These are phyloP conservation scores for Halenospora varia DNA, from an alignment of 495 filamentous ascomycete genomes.

Conservation along the genomic window DNA sequence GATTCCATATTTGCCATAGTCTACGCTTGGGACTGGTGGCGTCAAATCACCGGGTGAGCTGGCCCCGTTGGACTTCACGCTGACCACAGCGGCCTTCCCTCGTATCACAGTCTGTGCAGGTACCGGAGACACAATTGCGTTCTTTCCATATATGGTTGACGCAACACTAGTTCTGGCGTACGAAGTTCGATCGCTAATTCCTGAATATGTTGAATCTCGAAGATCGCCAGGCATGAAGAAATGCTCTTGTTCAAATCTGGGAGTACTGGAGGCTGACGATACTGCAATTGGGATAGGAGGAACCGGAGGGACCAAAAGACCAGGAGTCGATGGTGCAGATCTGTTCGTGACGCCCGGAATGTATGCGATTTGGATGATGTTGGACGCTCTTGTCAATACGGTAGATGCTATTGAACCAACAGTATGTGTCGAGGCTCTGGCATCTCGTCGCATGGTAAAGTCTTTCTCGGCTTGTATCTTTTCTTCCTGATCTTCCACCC, in stretches of 20 bases:
- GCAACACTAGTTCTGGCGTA: slow-evolving; percentile 78
- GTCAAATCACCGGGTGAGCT: slow-evolving; percentile 42
- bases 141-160: slow-evolving; percentile 87
- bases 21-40: slow-evolving; percentile 51
- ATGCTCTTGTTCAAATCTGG: slow-evolving; percentile 70
- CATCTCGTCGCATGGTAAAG: slow-evolving; percentile 56
- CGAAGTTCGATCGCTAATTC: slow-evolving; percentile 61
- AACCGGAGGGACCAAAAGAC: slow-evolving; percentile 82
- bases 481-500: slow-evolving; percentile 45
- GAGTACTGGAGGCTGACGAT: slow-evolving; percentile 48
- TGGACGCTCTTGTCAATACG: slow-evolving; percentile 90
- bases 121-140: slow-evolving; percentile 72
- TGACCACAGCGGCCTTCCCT: slow-evolving; percentile 85
- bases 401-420: slow-evolving; percentile 91
- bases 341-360: slow-evolving; percentile 97
- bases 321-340: slow-evolving; percentile 75
- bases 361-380: slow-evolving; percentile 98
- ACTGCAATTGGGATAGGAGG: slow-evolving; percentile 79
- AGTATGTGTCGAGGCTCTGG: slow-evolving; percentile 78
- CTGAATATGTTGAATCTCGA: slow-evolving; percentile 80
- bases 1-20: slow-evolving; percentile 43
- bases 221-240: slow-evolving; percentile 94
- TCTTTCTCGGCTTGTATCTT: slow-evolving; percentile 41
- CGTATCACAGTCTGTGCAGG: slow-evolving; percentile 82
- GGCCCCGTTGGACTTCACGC: slow-evolving; percentile 63